Base-by-base conservation (phyloP, 306 rosid species). In the Purshia tridentata region DNA sequence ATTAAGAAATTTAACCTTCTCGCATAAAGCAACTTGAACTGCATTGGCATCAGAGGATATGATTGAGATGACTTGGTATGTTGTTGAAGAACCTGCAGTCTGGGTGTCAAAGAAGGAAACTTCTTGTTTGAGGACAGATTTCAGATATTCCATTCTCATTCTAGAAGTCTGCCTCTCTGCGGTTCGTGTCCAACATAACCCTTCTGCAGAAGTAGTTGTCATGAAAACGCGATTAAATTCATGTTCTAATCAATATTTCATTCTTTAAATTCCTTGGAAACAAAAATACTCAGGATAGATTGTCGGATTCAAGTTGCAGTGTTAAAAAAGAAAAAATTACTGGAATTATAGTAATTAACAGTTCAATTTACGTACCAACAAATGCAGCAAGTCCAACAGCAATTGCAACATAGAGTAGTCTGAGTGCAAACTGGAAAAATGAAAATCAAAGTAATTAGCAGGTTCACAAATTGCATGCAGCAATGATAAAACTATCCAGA, bases 81-180 rank as follows among this genome's bases (percentile, higher is more conserved):
- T 85, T 49, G 91, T 93, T 69, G 94, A 89, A 83, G 96, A 73
- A 72, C 92, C 90, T 57, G 81, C 81, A 23, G 83, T 73, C 19
- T 88, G 96, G 5, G 84, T 86, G 67, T 93, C 98, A 78, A 86
- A 93, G 88, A 88, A 91, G 44, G 91, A 85, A 66, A 89, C 97
- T 77, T 93, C 97, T 88, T 89, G 96, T 86, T 92, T 81, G 49
- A 93, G 97, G 29, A 91, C 94, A 49, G 98, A 84, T 85, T 85
- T 93, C 64, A 93, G 73, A 77, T 86, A 93, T 68, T 91, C 89
- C 79, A 83, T 72, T 85, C 93, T 85, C 91, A 91, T 91, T 85
- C 83, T 78, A 3, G 97, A 88, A 52, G 94, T 87, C 76, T 93
- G 98, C 76, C 97, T 91, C 84, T 93, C 92, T 0, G 97, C 91